Percentiles rank a stretch among this genome's conserved stretches.
Conservation (phyloP, 371 early-diverging fungal species). For the Mucor irregularis region DNA sequence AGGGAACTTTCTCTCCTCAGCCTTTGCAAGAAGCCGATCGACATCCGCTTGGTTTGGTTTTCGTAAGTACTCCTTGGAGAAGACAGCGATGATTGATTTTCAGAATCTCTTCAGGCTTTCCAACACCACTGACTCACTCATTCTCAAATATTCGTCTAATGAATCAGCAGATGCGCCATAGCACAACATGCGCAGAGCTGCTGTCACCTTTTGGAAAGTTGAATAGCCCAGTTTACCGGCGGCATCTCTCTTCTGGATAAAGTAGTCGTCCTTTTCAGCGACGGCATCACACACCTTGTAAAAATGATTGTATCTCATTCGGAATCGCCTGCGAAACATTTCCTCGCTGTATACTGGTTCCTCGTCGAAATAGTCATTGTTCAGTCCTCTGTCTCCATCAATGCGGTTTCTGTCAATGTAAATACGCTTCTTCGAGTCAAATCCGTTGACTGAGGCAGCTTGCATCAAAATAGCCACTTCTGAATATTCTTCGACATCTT, state of each 20-base stretch:
- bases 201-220: slow-evolving; percentile 1
- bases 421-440: too few relatives aligned
- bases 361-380: too few relatives aligned
- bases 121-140: too few relatives aligned
- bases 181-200: slow-evolving; percentile 1
- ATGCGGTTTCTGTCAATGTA: too few relatives aligned
- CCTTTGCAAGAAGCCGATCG: neutral
- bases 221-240: neutral
- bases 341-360: neutral
- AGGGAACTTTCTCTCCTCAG: neutral
- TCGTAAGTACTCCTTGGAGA: too few relatives aligned
- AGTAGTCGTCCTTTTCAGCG: neutral
- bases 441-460: too few relatives aligned
- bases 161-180: neutral
- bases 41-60: neutral
- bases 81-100: too few relatives aligned
- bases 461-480: too few relatives aligned
- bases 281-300: neutral
- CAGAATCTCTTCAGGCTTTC: neutral
- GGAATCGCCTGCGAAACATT: neutral
- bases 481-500: too few relatives aligned
- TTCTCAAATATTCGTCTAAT: neutral
- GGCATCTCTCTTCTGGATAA: neutral
- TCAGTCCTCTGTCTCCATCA: too few relatives aligned
- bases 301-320: neutral